Conservation (phyloP, 257 asterid species). For the Prunella vulgaris region DNA sequence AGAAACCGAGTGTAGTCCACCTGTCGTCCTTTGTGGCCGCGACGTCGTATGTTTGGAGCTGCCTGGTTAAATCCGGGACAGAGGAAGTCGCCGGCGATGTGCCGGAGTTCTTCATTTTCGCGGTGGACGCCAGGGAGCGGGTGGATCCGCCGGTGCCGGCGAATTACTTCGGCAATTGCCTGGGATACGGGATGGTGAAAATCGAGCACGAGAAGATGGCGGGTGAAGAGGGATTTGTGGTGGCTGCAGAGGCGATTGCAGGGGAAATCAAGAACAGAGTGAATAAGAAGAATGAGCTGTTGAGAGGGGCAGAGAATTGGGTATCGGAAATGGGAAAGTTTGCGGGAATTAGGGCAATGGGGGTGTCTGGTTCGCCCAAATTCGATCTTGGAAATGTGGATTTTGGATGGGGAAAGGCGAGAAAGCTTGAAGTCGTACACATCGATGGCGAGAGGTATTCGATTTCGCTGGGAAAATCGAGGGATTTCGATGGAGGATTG, state of each 20-base stretch:
- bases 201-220: conserved; percentile 1
- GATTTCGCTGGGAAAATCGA: conserved; percentile 23
- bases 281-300: neutral
- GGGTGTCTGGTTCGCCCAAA: conserved; percentile 39
- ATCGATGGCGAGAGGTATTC: conserved; percentile 21
- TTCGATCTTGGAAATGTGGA: conserved; percentile 21
- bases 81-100: neutral
- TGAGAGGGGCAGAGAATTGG: conserved; percentile 26
- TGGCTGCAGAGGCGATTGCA: conserved; percentile 25
- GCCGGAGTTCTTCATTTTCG: conserved; percentile 11
- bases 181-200: conserved; percentile 8
- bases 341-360: neutral
- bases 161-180: conserved; percentile 31
- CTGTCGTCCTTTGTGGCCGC: conserved; percentile 24
- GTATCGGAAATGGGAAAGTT: neutral
- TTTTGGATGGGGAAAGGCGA: conserved; percentile 41
- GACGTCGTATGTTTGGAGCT: conserved; percentile 28
- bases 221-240: conserved; percentile 25
- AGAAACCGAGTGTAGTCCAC: neutral
- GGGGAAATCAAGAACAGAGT: conserved; percentile 19
- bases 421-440: conserved; percentile 26
- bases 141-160: conserved; percentile 17
- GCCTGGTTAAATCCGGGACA: conserved; percentile 25
- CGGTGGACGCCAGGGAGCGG: conserved; percentile 25
- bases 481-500: conserved; percentile 26